A percentile compares a stretch with the other conserved stretches of the same genome.
phyloP scores from a whole-genome alignment of 2,329 filamentous ascomycete genomes.

The Aspergillus aculeatus region DNA sequence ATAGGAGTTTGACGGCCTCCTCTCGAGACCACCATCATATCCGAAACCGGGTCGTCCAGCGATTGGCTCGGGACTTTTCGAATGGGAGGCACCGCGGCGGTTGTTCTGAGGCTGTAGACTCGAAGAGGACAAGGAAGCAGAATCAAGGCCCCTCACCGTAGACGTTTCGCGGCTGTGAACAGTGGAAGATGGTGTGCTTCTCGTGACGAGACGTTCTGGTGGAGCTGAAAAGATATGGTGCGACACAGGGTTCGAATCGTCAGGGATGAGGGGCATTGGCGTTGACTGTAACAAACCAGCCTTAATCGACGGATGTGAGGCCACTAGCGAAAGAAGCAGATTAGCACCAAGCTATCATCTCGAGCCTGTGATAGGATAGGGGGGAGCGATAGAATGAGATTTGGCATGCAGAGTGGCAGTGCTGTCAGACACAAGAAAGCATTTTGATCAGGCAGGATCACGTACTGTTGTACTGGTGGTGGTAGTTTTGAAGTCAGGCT shows the following conservation, averaged over 20 bases:
- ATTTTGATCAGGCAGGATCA: constrained; percentile 13
- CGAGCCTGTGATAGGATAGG: neutral
- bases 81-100: constrained; percentile 42
- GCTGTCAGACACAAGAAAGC: neutral
- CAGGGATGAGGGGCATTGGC: constrained; percentile 42
- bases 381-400: neutral
- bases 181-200: constrained; percentile 38
- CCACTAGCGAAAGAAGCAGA: constrained; percentile 27
- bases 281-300: constrained; percentile 39
- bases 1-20: constrained; percentile 56
- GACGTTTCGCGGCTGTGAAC: constrained; percentile 47
- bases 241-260: constrained; percentile 38
- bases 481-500: constrained; percentile 14
- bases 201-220: constrained; percentile 38
- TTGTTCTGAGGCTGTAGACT: constrained; percentile 36
- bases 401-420: constrained; percentile 8
- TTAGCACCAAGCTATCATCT: constrained; percentile 11
- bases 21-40: constrained; percentile 41
- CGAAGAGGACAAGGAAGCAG: constrained; percentile 34
- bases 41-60: constrained; percentile 34
- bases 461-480: constrained; percentile 20
- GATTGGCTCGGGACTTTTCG: constrained; percentile 43
- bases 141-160: constrained; percentile 41
- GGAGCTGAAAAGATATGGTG: constrained; percentile 40
- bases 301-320: constrained; percentile 39